Base-by-base conservation (phyloP, 1,284 basidiomycete genomes). In the Pholiota adiposa region DNA sequence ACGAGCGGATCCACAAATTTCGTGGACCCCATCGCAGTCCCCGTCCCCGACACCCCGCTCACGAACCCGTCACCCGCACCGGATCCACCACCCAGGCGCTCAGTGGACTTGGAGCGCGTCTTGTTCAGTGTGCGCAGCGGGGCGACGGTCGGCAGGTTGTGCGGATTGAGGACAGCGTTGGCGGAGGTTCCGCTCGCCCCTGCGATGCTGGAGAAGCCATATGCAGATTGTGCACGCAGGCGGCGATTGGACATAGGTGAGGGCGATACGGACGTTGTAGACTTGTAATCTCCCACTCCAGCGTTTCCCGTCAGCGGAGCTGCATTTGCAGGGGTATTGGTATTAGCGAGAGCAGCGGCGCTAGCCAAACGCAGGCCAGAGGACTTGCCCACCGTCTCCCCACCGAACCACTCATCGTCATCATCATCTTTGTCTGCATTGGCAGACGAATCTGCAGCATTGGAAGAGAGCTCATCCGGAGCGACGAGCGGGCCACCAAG, bases 1-100 rank as follows among this genome's bases (percentile, higher is more conserved):
- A 89, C 73, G 48, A 92, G 74, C 51, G 90, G 91, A 69, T 93
- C 90, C 9, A 93, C 85, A 68, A 93, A 93, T 68, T 78, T 83
- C 25, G 70, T 71, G 33, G 64, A 63, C 60, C 40, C 70, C 58
- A 14, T 59, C 11, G 55, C 61, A 40, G 51, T 67, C 2, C 44
- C 44, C 14, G 44, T 25, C 12, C 44, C 19, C 19, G 31, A 36
- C 58, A 64, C 56, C 19, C 63, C 60, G 23, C 63, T 66, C 40
- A 69, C 60, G 63, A 65, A 67, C 41, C 68, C 65, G 55, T 70
- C 69, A 5, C 70, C 70, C 7, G 70, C 72, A 23, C 69, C 70
- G 64, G 12, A 46, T 11, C 44, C 23, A 27, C 58, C 56, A 2
- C 62, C 61, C 43, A 81, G 74, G 23, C 78, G 70, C 57, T 87